Evolutionary conservation across 441 rosid species (phyloP).

Genomic region (Croton laevigatus): DNA sequence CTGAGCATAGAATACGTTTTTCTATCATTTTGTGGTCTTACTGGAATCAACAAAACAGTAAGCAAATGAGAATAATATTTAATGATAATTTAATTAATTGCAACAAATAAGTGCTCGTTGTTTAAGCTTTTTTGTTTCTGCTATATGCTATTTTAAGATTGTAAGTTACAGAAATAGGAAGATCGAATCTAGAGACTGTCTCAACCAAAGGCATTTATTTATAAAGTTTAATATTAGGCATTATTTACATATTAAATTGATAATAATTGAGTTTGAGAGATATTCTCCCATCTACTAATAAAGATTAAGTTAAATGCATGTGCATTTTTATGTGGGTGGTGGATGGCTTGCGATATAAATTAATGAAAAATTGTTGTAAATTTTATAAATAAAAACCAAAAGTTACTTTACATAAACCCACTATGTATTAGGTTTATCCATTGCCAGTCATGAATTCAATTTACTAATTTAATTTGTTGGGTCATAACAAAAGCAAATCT

Average conservation of each 20-base stretch:
- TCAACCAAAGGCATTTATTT: too few species aligned
- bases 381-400: conserved; percentile 4
- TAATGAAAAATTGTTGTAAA: too few species aligned
- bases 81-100: background rate
- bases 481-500: background rate
- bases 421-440: background rate
- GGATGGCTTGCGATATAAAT: too few species aligned
- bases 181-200: too few species aligned
- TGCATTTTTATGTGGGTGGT: too few species aligned
- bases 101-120: background rate
- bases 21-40: background rate
- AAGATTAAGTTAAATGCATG: too few species aligned
- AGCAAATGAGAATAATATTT: background rate
- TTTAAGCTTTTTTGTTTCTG: background rate
- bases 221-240: too few species aligned
- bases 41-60: background rate
- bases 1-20: conserved; percentile 15
- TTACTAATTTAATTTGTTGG: background rate
- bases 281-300: too few species aligned
- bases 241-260: too few species aligned
- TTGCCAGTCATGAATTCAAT: conserved; percentile 14
- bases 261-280: too few species aligned
- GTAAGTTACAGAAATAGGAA: background rate
- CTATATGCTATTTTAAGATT: background rate
- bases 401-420: conserved; percentile 7